A percentile compares a stretch with the other conserved stretches of the same genome.
Evolutionary conservation across 2,329 filamentous ascomycete species (phyloP).

Genomic region (Delphinella strobiligena): DNA sequence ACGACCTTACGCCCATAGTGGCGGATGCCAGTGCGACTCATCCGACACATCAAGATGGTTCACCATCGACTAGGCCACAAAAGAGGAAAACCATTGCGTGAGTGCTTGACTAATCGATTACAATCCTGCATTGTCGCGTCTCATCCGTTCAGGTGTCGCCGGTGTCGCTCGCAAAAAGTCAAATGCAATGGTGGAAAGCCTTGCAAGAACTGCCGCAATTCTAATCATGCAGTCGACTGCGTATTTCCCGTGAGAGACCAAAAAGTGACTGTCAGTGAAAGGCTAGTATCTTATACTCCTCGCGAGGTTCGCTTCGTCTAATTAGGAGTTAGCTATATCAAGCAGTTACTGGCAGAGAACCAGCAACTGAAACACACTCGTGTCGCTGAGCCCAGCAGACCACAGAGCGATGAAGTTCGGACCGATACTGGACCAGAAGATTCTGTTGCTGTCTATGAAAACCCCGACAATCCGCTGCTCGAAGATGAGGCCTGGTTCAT

Average conservation of each 20-base stretch:
- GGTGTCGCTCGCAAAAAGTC: slow-evolving; percentile 16
- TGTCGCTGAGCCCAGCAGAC: slow-evolving; percentile 1
- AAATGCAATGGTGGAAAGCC: slow-evolving; percentile 24
- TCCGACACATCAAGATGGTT: background rate
- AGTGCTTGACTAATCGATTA: background rate
- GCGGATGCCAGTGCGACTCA: slow-evolving; percentile 11
- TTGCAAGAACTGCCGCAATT: slow-evolving; percentile 19
- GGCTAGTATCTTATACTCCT: slow-evolving; percentile 9
- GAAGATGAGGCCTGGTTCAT: slow-evolving; percentile 26
- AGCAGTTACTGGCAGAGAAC: slow-evolving; percentile 20
- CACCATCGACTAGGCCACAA: slow-evolving; percentile 2
- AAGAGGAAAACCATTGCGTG: slow-evolving; percentile 8
- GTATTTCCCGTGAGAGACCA: slow-evolving; percentile 18
- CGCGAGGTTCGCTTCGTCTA: too few relatives aligned
- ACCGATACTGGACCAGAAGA: slow-evolving; percentile 1
- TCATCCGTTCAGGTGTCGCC: slow-evolving; percentile 6
- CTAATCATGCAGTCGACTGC: slow-evolving; percentile 14
- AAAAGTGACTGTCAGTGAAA: slow-evolving; percentile 20
- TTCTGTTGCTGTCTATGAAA: slow-evolving; percentile 12
- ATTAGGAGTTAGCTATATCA: slow-evolving; percentile 13
- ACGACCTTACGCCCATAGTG: background rate
- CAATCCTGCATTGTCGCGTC: background rate
- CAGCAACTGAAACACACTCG: slow-evolving; percentile 13
- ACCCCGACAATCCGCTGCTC: slow-evolving; percentile 22
- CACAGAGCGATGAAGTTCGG: slow-evolving; percentile 1